These are phyloP conservation scores for Fusarium sp. DNA, from an alignment of 2,329 filamentous ascomycete genomes.

Conservation along the genomic window DNA sequence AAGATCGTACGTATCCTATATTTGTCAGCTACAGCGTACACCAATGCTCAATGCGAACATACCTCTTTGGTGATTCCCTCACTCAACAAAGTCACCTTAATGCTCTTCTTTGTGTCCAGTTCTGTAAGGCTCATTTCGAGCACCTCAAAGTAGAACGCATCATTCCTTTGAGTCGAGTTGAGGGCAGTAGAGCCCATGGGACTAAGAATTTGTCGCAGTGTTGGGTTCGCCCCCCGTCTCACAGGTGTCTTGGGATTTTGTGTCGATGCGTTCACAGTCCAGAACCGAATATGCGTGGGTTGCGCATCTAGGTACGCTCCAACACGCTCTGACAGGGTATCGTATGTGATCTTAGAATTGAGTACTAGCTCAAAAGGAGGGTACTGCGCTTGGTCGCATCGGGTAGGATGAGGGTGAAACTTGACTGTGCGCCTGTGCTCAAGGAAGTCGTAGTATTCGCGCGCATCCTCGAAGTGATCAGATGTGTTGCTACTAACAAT, in stretches of 20 bases:
- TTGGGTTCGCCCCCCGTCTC: constrained; percentile 79
- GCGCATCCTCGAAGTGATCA: constrained; percentile 78
- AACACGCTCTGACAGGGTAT: constrained; percentile 87
- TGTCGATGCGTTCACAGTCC: constrained; percentile 82
- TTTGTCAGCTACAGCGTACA: constrained; percentile 14
- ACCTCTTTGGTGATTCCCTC: constrained; percentile 95
- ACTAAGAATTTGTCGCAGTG: constrained; percentile 83
- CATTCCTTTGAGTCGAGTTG: constrained; percentile 78
- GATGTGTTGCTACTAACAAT: constrained; percentile 46
- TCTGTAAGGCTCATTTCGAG: constrained; percentile 95
- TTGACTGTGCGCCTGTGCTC: constrained; percentile 85
- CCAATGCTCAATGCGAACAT: constrained; percentile 49
- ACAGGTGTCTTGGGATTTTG: constrained; percentile 84
- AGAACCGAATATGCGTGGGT: constrained; percentile 91
- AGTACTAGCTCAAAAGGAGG: constrained; percentile 82
- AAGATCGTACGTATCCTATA: constrained; percentile 81
- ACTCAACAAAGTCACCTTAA: constrained; percentile 87
- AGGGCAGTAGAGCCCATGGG: constrained; percentile 78
- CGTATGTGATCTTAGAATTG: constrained; percentile 91
- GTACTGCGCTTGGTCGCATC: constrained; percentile 70
- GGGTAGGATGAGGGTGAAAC: constrained; percentile 78
- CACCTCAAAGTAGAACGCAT: constrained; percentile 92
- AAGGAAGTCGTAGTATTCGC: constrained; percentile 93
- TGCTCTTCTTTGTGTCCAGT: constrained; percentile 89
- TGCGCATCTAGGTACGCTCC: constrained; percentile 83